phyloP scores from a whole-genome alignment of 2,329 filamentous ascomycete species.

The Ceratocystis ficicola region DNA sequence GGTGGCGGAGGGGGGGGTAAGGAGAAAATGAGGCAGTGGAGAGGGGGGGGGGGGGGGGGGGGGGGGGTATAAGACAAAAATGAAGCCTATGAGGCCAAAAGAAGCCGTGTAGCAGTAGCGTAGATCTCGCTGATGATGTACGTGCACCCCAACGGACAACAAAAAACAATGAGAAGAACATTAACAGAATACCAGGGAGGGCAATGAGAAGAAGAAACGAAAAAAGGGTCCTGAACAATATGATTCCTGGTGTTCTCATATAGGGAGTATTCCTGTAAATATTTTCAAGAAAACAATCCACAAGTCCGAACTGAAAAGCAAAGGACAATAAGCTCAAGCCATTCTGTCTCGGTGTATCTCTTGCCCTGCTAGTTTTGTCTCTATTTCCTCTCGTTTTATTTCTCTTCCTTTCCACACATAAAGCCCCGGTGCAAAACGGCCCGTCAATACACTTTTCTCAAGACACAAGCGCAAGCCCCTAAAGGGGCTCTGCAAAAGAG shows the following conservation, averaged over 20 bases:
- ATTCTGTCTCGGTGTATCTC: slow-evolving; percentile 7
- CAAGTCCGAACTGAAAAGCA: background rate
- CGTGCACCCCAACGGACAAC: background rate
- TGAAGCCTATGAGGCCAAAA: background rate
- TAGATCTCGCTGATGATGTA: slow-evolving; percentile 8
- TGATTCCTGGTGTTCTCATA: background rate
- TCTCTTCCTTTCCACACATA: background rate
- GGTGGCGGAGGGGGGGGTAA: too few relatives aligned
- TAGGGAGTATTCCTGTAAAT: background rate
- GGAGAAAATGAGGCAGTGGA: too few relatives aligned
- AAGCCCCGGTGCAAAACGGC: background rate
- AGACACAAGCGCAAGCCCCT: background rate
- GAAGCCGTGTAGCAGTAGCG: background rate
- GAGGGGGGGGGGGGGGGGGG: background rate
- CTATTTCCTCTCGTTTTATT: background rate
- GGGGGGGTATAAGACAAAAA: slow-evolving; percentile 3
- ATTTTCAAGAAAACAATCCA: slow-evolving; percentile 3
- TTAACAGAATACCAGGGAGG: background rate
- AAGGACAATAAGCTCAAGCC: slow-evolving; percentile 5
- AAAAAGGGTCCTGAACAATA: slow-evolving; percentile 3
- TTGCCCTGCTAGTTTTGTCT: background rate
- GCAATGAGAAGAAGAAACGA: background rate
- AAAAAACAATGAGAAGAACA: background rate
- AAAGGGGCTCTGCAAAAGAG: background rate
- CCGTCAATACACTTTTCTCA: background rate